Conservation (phyloP, 1,284 basidiomycete species). For the Filobasidium uniguttulatum region DNA sequence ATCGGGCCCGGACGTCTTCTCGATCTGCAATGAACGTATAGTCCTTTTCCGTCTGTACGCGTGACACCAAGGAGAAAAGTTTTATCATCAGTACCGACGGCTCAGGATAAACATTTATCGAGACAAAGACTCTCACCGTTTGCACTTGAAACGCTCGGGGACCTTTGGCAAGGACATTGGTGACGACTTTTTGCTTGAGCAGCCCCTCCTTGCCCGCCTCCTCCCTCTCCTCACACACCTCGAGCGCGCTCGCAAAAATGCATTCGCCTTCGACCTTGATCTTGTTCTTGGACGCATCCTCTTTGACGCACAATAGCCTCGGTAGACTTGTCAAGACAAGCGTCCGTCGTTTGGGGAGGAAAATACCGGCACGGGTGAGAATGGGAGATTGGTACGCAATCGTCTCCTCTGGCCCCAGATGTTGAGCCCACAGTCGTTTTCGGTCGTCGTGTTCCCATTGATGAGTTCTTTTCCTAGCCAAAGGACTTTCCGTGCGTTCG, state of each 20-base stretch:
- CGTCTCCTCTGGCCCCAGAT: slow-evolving; percentile 32
- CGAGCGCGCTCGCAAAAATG: slow-evolving; percentile 23
- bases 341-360: slow-evolving; percentile 35
- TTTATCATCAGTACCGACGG: background rate
- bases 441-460: slow-evolving; percentile 5
- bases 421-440: slow-evolving; percentile 8
- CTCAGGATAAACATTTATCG: background rate
- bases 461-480: background rate
- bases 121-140: slow-evolving; percentile 22
- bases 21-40: slow-evolving; percentile 23
- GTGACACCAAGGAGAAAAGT: too few species aligned
- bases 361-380: slow-evolving; percentile 31
- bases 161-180: slow-evolving; percentile 28
- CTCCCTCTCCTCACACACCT: background rate
- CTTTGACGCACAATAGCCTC: slow-evolving; percentile 42
- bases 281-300: slow-evolving; percentile 24
- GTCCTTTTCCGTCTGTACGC: slow-evolving; percentile 16
- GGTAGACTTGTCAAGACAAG: slow-evolving; percentile 43
- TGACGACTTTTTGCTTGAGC: slow-evolving; percentile 15
- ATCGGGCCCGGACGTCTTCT: slow-evolving; percentile 23
- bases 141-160: slow-evolving; percentile 28
- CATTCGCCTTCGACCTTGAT: slow-evolving; percentile 40
- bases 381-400: slow-evolving; percentile 33
- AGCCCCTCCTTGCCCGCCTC: slow-evolving; percentile 4
- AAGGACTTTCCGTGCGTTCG: background rate